Base-by-base conservation (phyloP, 805 yeast genomes). In the Yarrowia bubula region DNA sequence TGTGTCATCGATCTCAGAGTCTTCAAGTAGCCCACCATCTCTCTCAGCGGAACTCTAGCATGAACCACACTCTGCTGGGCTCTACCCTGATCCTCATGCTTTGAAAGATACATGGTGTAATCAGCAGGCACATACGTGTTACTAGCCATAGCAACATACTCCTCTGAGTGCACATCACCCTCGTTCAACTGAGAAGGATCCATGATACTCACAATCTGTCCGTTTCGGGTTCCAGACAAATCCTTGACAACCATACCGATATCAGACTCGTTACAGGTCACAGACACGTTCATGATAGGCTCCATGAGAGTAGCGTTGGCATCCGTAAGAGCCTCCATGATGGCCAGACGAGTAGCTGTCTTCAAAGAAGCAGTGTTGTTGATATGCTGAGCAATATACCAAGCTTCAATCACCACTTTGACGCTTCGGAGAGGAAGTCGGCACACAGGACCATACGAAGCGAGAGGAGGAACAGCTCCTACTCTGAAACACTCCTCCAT, bases 191-290 rank as follows among this genome's bases (percentile, higher is more conserved):
- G 77, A 9, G 70, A 72, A 47, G 86, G 88, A 64, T 90, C 96
- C 39, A 87, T 90, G 46, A 95, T 84, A 2, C 89, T 83, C 4
- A 80, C 72, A 47, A 95, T 90, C 1, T 78, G 80, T 1, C 96
- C 98, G 50, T 87, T 86, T 67, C 98, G 82, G 13, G 87, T 82
- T 35, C 90, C 85, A 47, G 90, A 86, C 62, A 95, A 76, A 73
- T 95, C 99, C 70, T 90, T 96, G 43, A 90, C 82, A 0, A 95
- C 95, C 39, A 80, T 81, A 18, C 98, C 98, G 69, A 93, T 75
- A 66, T 88, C 89, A 65, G 83, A 87, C 35, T 91, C 88, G 64
- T 81, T 81, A 1, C 87, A 87, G 61, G 80, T 83, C 1, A 95
- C 85, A 8, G 79, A 79, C 4, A 92, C 86, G 39, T 82, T 80